Base-by-base conservation (phyloP, 139 green algal species). In the Chlorella vulgaris region DNA sequence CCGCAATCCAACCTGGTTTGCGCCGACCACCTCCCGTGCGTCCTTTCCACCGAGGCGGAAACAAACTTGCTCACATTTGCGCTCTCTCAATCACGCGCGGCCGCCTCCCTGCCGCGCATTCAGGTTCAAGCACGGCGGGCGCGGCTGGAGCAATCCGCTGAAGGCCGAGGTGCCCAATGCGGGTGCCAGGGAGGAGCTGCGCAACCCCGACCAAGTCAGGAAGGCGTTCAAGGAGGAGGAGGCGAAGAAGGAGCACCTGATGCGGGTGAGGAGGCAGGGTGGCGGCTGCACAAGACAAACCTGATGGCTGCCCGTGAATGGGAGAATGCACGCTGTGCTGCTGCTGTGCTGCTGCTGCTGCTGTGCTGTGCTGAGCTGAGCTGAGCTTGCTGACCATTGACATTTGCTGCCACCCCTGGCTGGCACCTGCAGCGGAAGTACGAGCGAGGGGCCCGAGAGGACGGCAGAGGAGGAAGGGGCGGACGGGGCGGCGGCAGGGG, bases 121-220 rank as follows among this genome's bases (percentile, higher is more conserved):
- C 38, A 88, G 87, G 75, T 92, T 92, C 69, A 87, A 89, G 63
- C 79, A 75, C 33, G 86, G 89, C 29, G 89, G 87, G 4, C 81
- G 89, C 35, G 85, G 89, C 5, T 93, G 89, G 87, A 50, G 60
- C 24, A 91, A 92, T 78, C 87, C 87, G 5, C 50, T 85, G 7
- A 91, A 91, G 63, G 55, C 66, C 3, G 28, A 26, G 7, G 13
- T 42, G 21, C n/a, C 28, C 15, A 50, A 84, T 21, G 36, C 66
- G 1, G 31, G 69, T 35, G 75, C 33, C 4, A 35, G 47, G 29
- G 60, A 88, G 55, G 83, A 88, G 73, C 26, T 88, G 10, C 62
- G 70, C 42, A 81, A 35, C 31, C 26, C 51, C 1, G 83, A 88
- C 38, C 82, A 89, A 31, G 78, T 89, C 18, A 50, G 83, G 43